Base-by-base conservation (phyloP, 2,329 filamentous ascomycete species). In the Pestalotiopsis sp. region DNA sequence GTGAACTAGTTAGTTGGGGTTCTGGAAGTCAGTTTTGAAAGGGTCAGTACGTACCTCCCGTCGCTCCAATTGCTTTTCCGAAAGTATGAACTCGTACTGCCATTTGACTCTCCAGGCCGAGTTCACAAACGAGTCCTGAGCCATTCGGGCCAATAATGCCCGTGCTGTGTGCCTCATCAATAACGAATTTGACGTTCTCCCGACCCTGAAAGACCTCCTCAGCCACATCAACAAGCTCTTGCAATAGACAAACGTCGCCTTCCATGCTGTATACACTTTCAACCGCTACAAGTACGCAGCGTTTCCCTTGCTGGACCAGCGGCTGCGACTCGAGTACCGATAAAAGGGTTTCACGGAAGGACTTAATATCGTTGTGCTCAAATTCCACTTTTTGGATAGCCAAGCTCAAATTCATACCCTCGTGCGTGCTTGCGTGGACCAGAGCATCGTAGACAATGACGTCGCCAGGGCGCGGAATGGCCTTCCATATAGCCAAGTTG, bases 361-460 rank as follows among this genome's bases (percentile, higher is more conserved):
- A 75, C 71, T 87, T 71, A 11, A 69, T 41, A 27, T 72, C 68
- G 20, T 72, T 89, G 73, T 89, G 87, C 2, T 69, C 72, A 74
- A 89, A 88, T 6, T 78, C 70, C 0, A 83, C 66, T 76, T 73
- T 83, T 49, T 79, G 76, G 0, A 79, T 77, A 0, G 89, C 89
- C 5, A 88, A 80, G 12, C 84, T 86, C 4, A 85, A 76, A n/a
- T 82, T 80, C 86, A 92, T 91, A 1, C 90, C 90, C 71, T 91
- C 89, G 69, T 89, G 88, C 0, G 86, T 84, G 76, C 89, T 92
- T 0, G 91, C 91, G 73, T 93, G 91, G 3, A 92, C 86, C 14
- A 89, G 81, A 71, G 89, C 88, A 76, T 93, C 91, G 69, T 90
- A 90, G 0, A 93, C 73, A 25, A 93, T 84, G 1, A 83, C 75